Evolutionary conservation across 139 green algal genomes (phyloP).

Genomic region (Tetraselmis chui): DNA sequence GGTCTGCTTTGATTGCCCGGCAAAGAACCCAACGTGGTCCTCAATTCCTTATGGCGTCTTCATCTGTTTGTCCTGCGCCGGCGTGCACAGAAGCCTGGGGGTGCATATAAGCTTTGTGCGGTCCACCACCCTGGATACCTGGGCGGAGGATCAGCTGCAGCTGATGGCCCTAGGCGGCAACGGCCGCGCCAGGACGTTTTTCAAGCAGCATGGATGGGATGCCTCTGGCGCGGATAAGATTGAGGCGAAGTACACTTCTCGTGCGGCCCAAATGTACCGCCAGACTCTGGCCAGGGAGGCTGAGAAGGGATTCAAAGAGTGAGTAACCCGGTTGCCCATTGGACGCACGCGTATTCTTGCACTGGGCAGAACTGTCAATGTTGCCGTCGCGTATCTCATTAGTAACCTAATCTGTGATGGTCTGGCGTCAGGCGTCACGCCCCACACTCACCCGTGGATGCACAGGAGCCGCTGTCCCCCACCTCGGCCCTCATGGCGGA

Average conservation of each 20-base stretch:
- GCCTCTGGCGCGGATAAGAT: slow-evolving; percentile 87
- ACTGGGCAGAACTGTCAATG: too few species aligned
- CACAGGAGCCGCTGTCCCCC: neutral
- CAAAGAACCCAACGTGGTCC: slow-evolving; percentile 94
- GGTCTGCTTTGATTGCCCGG: slow-evolving; percentile 94
- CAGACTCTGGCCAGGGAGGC: slow-evolving; percentile 85
- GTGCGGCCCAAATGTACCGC: slow-evolving; percentile 85
- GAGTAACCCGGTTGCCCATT: neutral
- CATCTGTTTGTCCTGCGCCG: slow-evolving; percentile 93
- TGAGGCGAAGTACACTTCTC: slow-evolving; percentile 89
- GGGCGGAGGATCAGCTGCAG: slow-evolving; percentile 90
- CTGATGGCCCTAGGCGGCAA: slow-evolving; percentile 87
- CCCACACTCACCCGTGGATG: neutral
- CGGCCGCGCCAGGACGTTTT: slow-evolving; percentile 77
- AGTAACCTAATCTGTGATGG: too few species aligned
- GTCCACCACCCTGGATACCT: slow-evolving; percentile 90
- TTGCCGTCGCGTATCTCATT: too few species aligned
- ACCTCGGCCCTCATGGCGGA: neutral
- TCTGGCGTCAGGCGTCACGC: too few species aligned
- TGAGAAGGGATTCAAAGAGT: slow-evolving; percentile 27
- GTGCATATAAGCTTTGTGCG: slow-evolving; percentile 94
- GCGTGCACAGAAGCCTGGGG: slow-evolving; percentile 86
- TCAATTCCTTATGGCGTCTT: slow-evolving; percentile 92
- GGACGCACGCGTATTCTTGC: neutral
- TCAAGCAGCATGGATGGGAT: slow-evolving; percentile 98